Conservation (phyloP, 1,284 basidiomycete genomes). For the Rhodotorula sp. region DNA sequence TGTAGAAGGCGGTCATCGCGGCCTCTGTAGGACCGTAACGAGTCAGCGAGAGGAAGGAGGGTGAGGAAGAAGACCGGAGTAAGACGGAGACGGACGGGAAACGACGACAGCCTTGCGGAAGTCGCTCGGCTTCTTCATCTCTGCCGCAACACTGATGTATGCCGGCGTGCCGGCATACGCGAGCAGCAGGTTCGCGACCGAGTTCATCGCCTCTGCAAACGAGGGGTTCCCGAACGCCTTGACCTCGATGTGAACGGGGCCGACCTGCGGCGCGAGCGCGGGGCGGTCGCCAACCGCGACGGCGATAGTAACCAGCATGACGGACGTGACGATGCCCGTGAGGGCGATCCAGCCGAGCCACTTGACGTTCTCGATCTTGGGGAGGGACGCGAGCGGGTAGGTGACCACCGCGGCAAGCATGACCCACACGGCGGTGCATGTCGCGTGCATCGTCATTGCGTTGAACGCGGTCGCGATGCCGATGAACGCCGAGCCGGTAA, state of each 20-base stretch:
- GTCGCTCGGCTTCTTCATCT: constrained; percentile 50
- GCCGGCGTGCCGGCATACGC: constrained; percentile 38
- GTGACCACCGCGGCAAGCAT: constrained; percentile 21
- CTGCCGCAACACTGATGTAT: constrained; percentile 48
- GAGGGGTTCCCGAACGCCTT: constrained; percentile 21
- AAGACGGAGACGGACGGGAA: constrained; percentile 23
- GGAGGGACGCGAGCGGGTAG: constrained; percentile 49
- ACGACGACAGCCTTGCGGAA: constrained; percentile 22
- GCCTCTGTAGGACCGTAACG: constrained; percentile 10
- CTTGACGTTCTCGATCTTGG: constrained; percentile 50
- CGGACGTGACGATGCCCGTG: constrained; percentile 9
- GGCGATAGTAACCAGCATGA: constrained; percentile 50
- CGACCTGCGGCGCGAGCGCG: constrained; percentile 52
- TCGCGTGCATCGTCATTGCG: constrained; percentile 46
- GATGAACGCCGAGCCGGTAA: constrained; percentile 40
- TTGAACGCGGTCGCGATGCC: constrained; percentile 52
- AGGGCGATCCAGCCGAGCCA: constrained; percentile 50
- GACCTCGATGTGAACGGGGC: constrained; percentile 50
- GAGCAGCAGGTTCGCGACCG: constrained; percentile 24
- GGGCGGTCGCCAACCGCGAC: constrained; percentile 57
- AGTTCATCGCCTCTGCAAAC: constrained; percentile 32
- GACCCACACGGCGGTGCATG: constrained; percentile 40
- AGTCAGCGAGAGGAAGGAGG: neutral
- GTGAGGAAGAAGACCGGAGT: neutral
- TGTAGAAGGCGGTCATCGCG: constrained; percentile 44